phyloP scores from a whole-genome alignment of 352 stramenopile genomes.

The Phytophthora ohioensis region DNA sequence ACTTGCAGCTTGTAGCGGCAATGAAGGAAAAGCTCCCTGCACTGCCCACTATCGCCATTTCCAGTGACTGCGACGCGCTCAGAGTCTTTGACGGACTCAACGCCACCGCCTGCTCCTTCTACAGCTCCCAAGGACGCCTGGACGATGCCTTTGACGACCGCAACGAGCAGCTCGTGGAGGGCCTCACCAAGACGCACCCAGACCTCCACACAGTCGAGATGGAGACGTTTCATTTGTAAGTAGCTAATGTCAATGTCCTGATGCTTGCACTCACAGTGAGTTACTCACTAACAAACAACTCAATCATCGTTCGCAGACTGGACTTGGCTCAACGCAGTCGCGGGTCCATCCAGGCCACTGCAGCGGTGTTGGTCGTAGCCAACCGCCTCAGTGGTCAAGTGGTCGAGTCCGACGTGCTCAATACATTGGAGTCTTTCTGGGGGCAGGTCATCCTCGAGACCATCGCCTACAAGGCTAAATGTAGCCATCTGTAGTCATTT shows the following conservation, averaged over 20 bases:
- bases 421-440: conserved; percentile 47
- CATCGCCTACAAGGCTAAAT: conserved; percentile 33
- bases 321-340: conserved; percentile 57
- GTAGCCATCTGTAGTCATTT: background rate
- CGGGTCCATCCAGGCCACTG: conserved; percentile 47
- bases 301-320: conserved; percentile 26
- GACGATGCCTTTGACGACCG: conserved; percentile 67
- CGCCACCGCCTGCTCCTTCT: conserved; percentile 72
- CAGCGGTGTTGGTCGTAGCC: conserved; percentile 52
- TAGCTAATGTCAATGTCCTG: background rate
- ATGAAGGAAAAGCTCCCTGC: conserved; percentile 37
- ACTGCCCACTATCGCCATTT: conserved; percentile 28
- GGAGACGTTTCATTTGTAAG: conserved; percentile 77
- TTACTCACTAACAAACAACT: background rate
- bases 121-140: conserved; percentile 70
- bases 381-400: conserved; percentile 56
- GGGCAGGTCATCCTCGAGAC: conserved; percentile 46
- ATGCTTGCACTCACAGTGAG: background rate
- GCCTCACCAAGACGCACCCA: conserved; percentile 41
- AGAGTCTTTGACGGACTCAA: conserved; percentile 59
- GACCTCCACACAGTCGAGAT: conserved; percentile 68
- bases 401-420: conserved; percentile 40
- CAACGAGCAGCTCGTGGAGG: conserved; percentile 58
- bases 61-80: conserved; percentile 25
- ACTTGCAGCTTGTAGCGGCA: conserved; percentile 31